Percentiles rank a stretch among this genome's conserved stretches.
These are phyloP conservation scores for Mortierella sp. DNA, from an alignment of 371 early-diverging fungal species.

Conservation along the genomic window DNA sequence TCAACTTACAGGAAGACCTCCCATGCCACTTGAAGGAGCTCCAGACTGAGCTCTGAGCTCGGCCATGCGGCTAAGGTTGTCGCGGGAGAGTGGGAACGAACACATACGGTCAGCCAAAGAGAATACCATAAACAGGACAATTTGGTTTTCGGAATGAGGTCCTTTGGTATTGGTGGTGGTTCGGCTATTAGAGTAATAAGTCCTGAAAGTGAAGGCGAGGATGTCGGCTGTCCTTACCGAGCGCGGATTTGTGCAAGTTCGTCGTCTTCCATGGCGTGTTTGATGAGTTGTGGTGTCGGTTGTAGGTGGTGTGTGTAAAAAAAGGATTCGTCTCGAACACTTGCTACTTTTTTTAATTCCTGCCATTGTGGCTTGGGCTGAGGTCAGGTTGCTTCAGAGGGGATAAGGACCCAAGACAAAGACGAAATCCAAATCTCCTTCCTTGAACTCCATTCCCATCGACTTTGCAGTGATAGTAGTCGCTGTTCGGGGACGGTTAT, in stretches of 20 bases:
- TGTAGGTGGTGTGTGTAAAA: neutral
- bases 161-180: constrained; percentile 10
- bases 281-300: constrained; percentile 19
- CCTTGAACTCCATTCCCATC: neutral
- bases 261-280: constrained; percentile 82
- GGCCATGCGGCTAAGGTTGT: constrained; percentile 47
- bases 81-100: neutral
- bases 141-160: neutral
- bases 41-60: constrained; percentile 52
- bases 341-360: neutral
- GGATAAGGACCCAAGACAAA: no score
- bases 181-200: constrained; percentile 3
- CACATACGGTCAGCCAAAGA: neutral
- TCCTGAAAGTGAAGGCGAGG: constrained; percentile 47
- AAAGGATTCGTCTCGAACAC: constrained; percentile 14
- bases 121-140: neutral
- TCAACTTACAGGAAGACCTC: constrained; percentile 47
- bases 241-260: constrained; percentile 90
- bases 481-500: neutral
- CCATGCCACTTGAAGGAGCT: constrained; percentile 35
- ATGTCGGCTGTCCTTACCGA: constrained; percentile 79
- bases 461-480: neutral
- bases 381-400: no score
- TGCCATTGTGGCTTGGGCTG: constrained; percentile 6
- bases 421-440: no score